Conservation (phyloP, 192 early-diverging fungal species). For the Podila horticola region DNA sequence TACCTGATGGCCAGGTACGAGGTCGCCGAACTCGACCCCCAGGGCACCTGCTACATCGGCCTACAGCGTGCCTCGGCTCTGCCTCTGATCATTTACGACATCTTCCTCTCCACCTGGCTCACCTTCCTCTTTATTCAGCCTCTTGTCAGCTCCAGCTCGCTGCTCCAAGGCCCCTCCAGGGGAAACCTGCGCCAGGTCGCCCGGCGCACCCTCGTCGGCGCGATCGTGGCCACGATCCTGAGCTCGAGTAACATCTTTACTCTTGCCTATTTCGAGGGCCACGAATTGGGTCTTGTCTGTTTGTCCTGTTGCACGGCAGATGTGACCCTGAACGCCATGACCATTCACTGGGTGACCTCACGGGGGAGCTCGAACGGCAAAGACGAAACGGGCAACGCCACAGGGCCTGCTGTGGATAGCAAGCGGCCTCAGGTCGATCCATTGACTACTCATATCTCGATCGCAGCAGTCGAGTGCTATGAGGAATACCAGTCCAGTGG, state of each 20-base stretch:
- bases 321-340: slow-evolving; percentile 42
- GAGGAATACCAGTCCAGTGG: too few species aligned
- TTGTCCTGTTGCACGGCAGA: slow-evolving; percentile 50
- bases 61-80: not conserved
- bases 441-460: too few species aligned
- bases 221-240: slow-evolving; percentile 44
- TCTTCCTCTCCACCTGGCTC: slow-evolving; percentile 2
- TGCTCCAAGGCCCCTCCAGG: not conserved
- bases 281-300: slow-evolving; percentile 46
- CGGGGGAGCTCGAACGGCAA: not conserved
- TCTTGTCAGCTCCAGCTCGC: not conserved
- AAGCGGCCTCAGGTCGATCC: too few species aligned
- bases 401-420: not conserved
- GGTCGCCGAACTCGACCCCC: not conserved
- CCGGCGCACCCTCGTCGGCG: slow-evolving; percentile 33
- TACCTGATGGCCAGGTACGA: not conserved
- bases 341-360: slow-evolving; percentile 50
- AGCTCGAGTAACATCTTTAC: slow-evolving; percentile 47
- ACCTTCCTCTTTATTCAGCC: slow-evolving; percentile 2
- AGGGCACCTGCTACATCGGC: not conserved
- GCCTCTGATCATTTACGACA: slow-evolving; percentile 2
- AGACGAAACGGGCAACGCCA: not conserved
- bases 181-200: slow-evolving; percentile 24
- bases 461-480: too few species aligned
- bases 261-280: slow-evolving; percentile 28